Evolutionary conservation across 2,329 filamentous ascomycete genomes (phyloP), one percentile per base, ranked within the genome.

Genomic region (Colletotrichum liaoningense): DNA sequence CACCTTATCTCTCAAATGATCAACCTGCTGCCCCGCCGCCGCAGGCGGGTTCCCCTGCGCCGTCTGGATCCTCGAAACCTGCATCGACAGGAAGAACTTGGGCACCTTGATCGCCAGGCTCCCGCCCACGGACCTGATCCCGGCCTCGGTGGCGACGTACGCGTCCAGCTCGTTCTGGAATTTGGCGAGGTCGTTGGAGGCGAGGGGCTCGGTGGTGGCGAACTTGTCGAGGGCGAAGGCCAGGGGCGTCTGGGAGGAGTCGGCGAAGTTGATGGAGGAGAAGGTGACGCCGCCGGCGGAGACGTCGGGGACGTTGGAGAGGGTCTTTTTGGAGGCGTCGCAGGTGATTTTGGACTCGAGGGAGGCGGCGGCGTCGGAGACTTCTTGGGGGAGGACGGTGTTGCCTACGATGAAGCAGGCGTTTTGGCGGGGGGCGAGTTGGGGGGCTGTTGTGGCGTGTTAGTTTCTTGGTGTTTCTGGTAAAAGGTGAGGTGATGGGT

Each of bases 41-140:
- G 84, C 82, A 1, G 88, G 89, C 55, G 85, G 79, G 64, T 86
- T 87, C 0, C 90, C 89, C 81, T 91, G 88, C 0, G 90, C 90
- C 0, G 88, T 89, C 80, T 89, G 84, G 75, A 91, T 91, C 26
- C 89, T 83, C 54, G 87, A 86, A 42, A 91, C 85, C 80, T 92
- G 90, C 79, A 90, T 88, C 72, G 86, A 82, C 55, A 91, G 79
- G 79, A 91, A 91, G 86, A 92, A 92, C 80, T 91, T 91, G 74
- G 90, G 90, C 5, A 88, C 87, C 80, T 91, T 91, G 81, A 91
- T 88, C 2, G 84, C 86, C 22, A 91, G 81, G 68, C 78, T 84
- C 2, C 89, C 89, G 11, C 84, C 86, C 7, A 86, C 85, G 26
- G 86, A 88, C 24, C 89, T 83, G 62, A 92, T 83, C 1, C 88